Base-by-base conservation (phyloP, 805 yeast species). In the Yamadazyma paraphyllophila region DNA sequence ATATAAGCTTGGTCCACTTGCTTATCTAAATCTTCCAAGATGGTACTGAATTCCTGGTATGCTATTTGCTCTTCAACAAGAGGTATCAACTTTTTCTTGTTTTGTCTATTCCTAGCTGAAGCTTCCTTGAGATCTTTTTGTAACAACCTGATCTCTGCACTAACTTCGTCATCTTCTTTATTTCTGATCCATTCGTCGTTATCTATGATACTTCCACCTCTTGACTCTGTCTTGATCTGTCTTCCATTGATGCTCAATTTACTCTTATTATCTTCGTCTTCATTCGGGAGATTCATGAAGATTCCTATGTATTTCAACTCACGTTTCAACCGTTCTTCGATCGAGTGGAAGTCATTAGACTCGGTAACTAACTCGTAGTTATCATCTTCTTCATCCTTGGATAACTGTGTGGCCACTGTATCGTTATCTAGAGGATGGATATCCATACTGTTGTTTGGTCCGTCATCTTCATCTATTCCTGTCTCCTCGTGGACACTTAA, bases 1-100 rank as follows among this genome's bases (percentile, higher is more conserved):
- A 86, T 69, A 61, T 91, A 94, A 15, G 96, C 91, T 63, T 88
- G 97, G 61, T 94, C 99, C 31, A 94, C 91, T 66, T 94, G 99
- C 62, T 92, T 94, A 63, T 94, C 97, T 54, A 94, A 73, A 60
- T 94, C 98, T 46, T 94, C 98, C 48, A 90, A 66, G 43, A 94
- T 91, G 10, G 92, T 85, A 47, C 83, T 74, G 63, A 88, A 94
- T 63, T 94, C 99, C 62, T 92, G 97, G 82, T 91, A 94, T 24
- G 97, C 96, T 56, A 94, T 74, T 55, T 88, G 96, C 52, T 87
- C 94, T 54, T 90, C 92, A 12, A 94, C 76, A 0, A 84, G 56
- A 0, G 96, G 95, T 20, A 83, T 67, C 31, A 94, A 59, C 34
- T 72, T 67, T 47, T 78, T 74, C 63, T 88, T 88, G 44, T 92